Evolutionary conservation across 208 protist species (phyloP).

Genomic region (Trypanosoma cruzi): DNA sequence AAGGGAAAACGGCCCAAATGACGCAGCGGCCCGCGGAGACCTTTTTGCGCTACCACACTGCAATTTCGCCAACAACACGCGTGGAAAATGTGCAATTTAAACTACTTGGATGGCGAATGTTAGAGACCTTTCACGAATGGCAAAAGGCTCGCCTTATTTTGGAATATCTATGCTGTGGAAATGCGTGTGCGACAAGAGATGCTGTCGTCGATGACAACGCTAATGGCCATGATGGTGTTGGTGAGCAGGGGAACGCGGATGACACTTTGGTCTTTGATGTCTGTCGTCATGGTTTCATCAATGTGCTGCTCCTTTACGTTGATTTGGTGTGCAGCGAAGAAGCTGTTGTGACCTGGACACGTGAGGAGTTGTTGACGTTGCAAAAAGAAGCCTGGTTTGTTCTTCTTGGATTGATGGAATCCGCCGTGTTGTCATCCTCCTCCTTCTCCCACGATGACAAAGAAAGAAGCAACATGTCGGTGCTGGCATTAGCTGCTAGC

Average conservation of each 20-base stretch:
- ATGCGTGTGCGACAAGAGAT: background rate
- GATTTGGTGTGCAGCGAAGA: constrained; percentile 50
- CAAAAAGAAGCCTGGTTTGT: constrained; percentile 73
- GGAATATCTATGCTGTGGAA: constrained; percentile 4
- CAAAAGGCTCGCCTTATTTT: constrained; percentile 45
- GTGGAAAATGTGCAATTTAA: constrained; percentile 72
- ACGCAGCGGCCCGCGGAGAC: constrained; percentile 23
- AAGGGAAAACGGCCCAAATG: constrained; percentile 13
- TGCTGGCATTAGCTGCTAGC: background rate
- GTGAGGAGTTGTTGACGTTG: constrained; percentile 66
- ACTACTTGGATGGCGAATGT: constrained; percentile 72
- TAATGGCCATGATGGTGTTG: background rate
- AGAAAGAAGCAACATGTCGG: background rate
- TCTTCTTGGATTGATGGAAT: constrained; percentile 60
- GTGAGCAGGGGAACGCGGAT: background rate
- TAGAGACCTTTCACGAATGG: constrained; percentile 67
- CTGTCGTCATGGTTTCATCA: constrained; percentile 57
- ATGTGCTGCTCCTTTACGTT: constrained; percentile 73
- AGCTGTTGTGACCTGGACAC: constrained; percentile 61
- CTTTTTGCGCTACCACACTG: constrained; percentile 53
- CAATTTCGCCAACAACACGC: constrained; percentile 57
- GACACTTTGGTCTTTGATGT: constrained; percentile 47
- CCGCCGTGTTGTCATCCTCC: background rate
- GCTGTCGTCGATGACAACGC: background rate
- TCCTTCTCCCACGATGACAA: background rate